Evolutionary conservation across 2,329 filamentous ascomycete species (phyloP), one percentile per base, ranked within the genome.

Genomic region (Colletotrichum higginsianum): DNA sequence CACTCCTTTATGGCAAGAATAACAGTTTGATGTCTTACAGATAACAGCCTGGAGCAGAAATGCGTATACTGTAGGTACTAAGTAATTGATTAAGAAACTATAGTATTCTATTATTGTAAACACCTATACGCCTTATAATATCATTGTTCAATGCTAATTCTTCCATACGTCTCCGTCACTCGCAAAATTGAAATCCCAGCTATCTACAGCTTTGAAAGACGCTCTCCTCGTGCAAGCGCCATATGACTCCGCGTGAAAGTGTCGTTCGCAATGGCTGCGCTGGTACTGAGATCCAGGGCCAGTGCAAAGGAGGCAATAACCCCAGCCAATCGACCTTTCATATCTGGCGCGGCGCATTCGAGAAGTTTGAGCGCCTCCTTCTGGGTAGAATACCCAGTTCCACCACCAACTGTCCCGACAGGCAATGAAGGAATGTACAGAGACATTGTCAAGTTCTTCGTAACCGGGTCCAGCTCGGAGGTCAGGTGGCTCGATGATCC

Each of bases 401-500:
- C 63, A 35, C 63, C 63, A 7, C 63, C 63, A 18, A 66, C 40
- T 13, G 46, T 49, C 21, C 63, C 52, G 13, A 66, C 52, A 2
- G 63, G 63, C 18, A 66, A 40, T 7, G 63, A 66, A 2, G 63
- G 52, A 15, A 47, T 38, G 52, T 57, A 66, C n/a, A 66, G 26
- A 11, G 40, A 23, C 63, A 66, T 52, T 12, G 44, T 66, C 16
- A 66, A 35, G 6, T 55, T 56, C 42, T 40, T 56, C 15, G 63
- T 66, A 21, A 7, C 35, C 16, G 53, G 40, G 53, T 66, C 63
- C 16, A 66, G 52, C 42, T 66, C 63, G 16, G 52, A 49, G 16
- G 63, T 66, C 26, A 66, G 35, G 26, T 66, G 63, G 52, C 63
- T 58, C 63, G 53, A 66, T 23, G 52, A 57, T 30, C 52, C 63